These are phyloP conservation scores for Vitis hybrid DNA, from an alignment of 177 flowering plant species.

Conservation along the genomic window DNA sequence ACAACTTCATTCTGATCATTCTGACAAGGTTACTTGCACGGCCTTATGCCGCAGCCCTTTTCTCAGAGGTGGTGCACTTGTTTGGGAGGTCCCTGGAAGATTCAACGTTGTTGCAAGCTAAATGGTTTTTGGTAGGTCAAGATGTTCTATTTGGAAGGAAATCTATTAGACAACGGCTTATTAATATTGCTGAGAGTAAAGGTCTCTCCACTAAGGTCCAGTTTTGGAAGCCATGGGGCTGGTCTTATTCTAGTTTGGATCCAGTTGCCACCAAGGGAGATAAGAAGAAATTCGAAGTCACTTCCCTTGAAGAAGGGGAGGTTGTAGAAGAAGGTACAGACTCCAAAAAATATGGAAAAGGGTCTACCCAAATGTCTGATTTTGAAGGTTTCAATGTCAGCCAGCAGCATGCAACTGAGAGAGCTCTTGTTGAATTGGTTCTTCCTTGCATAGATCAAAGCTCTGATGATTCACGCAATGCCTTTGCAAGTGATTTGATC, in stretches of 20 bases:
- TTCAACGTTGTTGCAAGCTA: slow-evolving; percentile 75
- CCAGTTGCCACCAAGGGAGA: slow-evolving; percentile 34
- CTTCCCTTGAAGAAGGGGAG: slow-evolving; percentile 89
- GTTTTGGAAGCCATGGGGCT: slow-evolving; percentile 93
- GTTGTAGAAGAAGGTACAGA: slow-evolving; percentile 76
- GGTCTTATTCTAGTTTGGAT: slow-evolving; percentile 49
- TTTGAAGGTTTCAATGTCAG: slow-evolving; percentile 35
- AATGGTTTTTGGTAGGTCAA: slow-evolving; percentile 84
- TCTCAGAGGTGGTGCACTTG: slow-evolving; percentile 84
- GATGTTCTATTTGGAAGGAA: slow-evolving; percentile 93
- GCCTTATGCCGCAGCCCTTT: slow-evolving; percentile 95
- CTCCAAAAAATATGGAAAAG: slow-evolving; percentile 42
- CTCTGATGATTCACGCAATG: slow-evolving; percentile 72
- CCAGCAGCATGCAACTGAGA: slow-evolving; percentile 70
- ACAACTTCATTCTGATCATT: slow-evolving; percentile 64
- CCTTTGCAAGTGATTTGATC: slow-evolving; percentile 89
- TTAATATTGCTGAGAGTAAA: slow-evolving; percentile 67
- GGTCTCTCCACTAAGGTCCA: slow-evolving; percentile 66
- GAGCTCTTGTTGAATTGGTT: slow-evolving; percentile 76
- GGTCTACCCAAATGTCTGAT: slow-evolving; percentile 30
- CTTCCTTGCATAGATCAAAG: slow-evolving; percentile 92
- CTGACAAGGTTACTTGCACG: slow-evolving; percentile 90
- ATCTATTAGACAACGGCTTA: slow-evolving; percentile 76
- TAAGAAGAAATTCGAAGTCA: slow-evolving; percentile 56
- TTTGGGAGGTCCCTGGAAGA: slow-evolving; percentile 88